These are phyloP conservation scores for Lagenidium giganteum DNA, from an alignment of 352 stramenopile species.

Conservation along the genomic window DNA sequence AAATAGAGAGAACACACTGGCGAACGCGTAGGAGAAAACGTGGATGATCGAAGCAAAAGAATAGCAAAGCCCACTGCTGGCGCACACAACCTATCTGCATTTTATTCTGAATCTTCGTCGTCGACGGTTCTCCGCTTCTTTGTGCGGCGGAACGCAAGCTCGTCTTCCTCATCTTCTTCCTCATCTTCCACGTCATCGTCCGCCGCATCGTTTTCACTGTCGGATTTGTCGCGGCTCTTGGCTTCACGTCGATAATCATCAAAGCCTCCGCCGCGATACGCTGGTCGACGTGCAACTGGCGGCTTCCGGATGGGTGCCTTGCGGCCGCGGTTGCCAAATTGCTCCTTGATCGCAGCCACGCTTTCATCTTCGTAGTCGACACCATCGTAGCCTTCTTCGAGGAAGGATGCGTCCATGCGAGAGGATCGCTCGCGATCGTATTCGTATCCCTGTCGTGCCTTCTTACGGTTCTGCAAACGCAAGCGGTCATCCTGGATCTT, in stretches of 20 bases:
- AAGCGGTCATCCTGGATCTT: conserved; percentile 84
- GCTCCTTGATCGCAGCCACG: conserved; percentile 80
- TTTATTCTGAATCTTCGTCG: conserved; percentile 74
- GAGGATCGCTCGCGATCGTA: conserved; percentile 65
- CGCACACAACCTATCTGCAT: too few relatives aligned
- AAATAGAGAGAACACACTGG: conserved; percentile 19
- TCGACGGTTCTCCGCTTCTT: conserved; percentile 83
- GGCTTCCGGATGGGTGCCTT: conserved; percentile 19
- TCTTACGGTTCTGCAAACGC: conserved; percentile 82
- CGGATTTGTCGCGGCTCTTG: conserved; percentile 55
- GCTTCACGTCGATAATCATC: conserved; percentile 62
- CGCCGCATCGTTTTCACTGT: conserved; percentile 52
- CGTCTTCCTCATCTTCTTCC: conserved; percentile 72
- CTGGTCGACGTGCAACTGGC: conserved; percentile 25
- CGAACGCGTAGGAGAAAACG: conserved; percentile 1
- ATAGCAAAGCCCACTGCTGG: too few relatives aligned
- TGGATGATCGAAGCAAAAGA: background rate
- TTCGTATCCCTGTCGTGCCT: conserved; percentile 76
- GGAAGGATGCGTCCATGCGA: conserved; percentile 79
- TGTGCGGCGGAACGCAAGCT: conserved; percentile 59
- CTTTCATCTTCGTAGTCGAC: conserved; percentile 83
- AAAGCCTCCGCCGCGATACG: conserved; percentile 59
- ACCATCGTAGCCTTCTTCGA: conserved; percentile 73
- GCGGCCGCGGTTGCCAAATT: conserved; percentile 51
- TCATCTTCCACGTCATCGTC: conserved; percentile 60